Base-by-base conservation (phyloP, 1,284 basidiomycete species). In the Ceratobasidium theobromae region DNA sequence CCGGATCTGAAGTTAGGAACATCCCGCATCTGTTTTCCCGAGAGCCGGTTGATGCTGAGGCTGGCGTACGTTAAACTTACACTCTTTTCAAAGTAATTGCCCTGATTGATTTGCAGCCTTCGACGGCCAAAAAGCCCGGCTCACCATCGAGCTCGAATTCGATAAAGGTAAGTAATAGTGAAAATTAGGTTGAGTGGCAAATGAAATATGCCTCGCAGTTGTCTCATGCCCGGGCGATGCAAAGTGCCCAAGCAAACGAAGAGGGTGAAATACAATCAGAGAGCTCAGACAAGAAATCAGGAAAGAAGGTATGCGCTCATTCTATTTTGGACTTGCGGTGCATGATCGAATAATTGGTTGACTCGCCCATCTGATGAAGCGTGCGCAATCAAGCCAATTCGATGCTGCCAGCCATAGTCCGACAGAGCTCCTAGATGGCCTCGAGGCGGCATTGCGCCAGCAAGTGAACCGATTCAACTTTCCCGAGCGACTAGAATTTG, bases 401-500 rank as follows among this genome's bases (percentile, higher is more conserved):
- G 32, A 30, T 21, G 14, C 16, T 51, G 32, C 30, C 27, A 49
- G 12, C 21, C 41, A 45, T 25, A 35, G 38, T 23, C 46, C 57
- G 2, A 38, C 45, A 30, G 46, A 40, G 25, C 33, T 62, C n/a
- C 25, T 62, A 21, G 46, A 62, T 21, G 33, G 32, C 46, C 14
- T 49, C 27, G 57, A 62, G n/a, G 57, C 57, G 18, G 9, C 45
- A 27, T 33, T 62, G 28, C 33, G 33, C 9, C 46, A 62, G 12
- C 32, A 62, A 40, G 35, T 51, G 45, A 62, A 51, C 57, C 46
- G 41, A 27, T 62, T 62, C 21, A 35, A 62, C 32, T 62, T 62
- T 35, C 57, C 57, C 6, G 57, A 62, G 33, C 57, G 27, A 9
- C 57, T 62, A 2, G 57, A 62, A 21, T 62, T 62, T 25, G 23